A percentile compares a stretch with the other conserved stretches of the same genome.
phyloP scores from a whole-genome alignment of 2,329 filamentous ascomycete species.

The Colletotrichum tanaceti region DNA sequence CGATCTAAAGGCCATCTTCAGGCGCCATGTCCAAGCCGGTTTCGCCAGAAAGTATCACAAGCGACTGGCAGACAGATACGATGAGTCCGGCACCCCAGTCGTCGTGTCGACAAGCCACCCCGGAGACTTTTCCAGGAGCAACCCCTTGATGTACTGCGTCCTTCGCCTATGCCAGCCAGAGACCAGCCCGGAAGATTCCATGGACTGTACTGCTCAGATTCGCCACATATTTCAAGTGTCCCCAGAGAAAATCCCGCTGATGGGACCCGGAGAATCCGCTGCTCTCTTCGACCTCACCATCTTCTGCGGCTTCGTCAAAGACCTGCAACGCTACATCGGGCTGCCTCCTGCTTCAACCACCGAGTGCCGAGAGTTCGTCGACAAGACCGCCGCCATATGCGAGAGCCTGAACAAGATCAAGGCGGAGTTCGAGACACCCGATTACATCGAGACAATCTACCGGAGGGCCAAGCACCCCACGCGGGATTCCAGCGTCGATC shows the following conservation, averaged over 20 bases:
- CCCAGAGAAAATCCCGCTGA: not conserved
- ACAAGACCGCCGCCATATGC: not conserved
- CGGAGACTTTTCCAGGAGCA: conserved; percentile 50
- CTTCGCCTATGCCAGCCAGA: conserved; percentile 57
- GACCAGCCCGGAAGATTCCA: conserved; percentile 41
- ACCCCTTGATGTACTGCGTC: conserved; percentile 57
- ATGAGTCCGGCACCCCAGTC: conserved; percentile 51
- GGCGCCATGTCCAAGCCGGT: conserved; percentile 52
- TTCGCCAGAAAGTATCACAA: conserved; percentile 56
- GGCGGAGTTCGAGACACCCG: not conserved
- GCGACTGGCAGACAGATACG: conserved; percentile 50
- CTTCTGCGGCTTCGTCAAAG: conserved; percentile 54
- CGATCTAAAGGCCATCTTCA: conserved; percentile 53
- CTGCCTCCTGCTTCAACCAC: not conserved
- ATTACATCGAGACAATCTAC: not conserved
- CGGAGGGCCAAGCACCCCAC: not conserved
- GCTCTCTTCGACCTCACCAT: conserved; percentile 52
- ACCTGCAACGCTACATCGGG: conserved; percentile 49
- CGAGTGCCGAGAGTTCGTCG: conserved; percentile 50
- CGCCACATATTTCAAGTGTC: not conserved
- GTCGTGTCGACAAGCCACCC: conserved; percentile 56
- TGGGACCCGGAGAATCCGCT: not conserved
- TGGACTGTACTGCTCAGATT: not conserved
- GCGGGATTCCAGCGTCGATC: not conserved
- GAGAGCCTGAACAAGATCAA: not conserved